Percentiles rank a stretch among this genome's conserved stretches.
Conservation (phyloP, 2,329 filamentous ascomycete genomes). For the Dothideomycetidae sp. region DNA sequence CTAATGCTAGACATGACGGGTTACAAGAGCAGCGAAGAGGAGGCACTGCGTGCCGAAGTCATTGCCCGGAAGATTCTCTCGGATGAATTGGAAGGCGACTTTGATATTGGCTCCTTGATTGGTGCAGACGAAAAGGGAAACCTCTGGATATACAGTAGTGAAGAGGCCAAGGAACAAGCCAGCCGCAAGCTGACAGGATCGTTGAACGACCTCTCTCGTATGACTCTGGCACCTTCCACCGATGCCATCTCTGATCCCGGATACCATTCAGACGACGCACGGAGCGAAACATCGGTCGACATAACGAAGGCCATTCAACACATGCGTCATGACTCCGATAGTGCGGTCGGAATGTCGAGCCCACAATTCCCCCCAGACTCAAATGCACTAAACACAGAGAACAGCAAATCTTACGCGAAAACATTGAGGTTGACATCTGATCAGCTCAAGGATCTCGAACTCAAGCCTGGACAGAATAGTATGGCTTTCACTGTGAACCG, state of each 20-base stretch:
- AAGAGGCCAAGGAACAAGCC: conserved; percentile 85
- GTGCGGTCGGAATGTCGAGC: conserved; percentile 51
- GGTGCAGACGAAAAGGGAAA: conserved; percentile 93
- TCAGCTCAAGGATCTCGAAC: conserved; percentile 71
- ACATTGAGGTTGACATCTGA: conserved; percentile 89
- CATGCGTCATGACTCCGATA: conserved; percentile 52
- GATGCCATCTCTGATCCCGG: conserved; percentile 86
- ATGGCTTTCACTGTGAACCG: conserved; percentile 96
- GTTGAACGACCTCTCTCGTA: conserved; percentile 25
- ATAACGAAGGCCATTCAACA: conserved; percentile 36
- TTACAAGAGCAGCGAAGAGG: conserved; percentile 88
- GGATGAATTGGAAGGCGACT: conserved; percentile 85
- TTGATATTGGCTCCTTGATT: conserved; percentile 90
- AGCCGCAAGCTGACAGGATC: conserved; percentile 41
- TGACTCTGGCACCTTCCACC: conserved; percentile 42
- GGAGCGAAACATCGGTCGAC: conserved; percentile 31
- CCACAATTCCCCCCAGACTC: conserved; percentile 40
- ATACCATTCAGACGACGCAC: conserved; percentile 76
- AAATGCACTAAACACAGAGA: conserved; percentile 34
- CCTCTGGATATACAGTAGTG: conserved; percentile 98
- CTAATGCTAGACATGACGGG: conserved; percentile 97
- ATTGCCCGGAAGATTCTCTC: conserved; percentile 82
- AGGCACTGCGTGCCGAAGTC: conserved; percentile 82
- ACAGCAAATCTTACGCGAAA: conserved; percentile 56
- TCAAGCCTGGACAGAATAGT: conserved; percentile 75